Evolutionary conservation across 345 rosid genomes (phyloP), one percentile per base, ranked within the genome.

Genomic region (Viola odorata): DNA sequence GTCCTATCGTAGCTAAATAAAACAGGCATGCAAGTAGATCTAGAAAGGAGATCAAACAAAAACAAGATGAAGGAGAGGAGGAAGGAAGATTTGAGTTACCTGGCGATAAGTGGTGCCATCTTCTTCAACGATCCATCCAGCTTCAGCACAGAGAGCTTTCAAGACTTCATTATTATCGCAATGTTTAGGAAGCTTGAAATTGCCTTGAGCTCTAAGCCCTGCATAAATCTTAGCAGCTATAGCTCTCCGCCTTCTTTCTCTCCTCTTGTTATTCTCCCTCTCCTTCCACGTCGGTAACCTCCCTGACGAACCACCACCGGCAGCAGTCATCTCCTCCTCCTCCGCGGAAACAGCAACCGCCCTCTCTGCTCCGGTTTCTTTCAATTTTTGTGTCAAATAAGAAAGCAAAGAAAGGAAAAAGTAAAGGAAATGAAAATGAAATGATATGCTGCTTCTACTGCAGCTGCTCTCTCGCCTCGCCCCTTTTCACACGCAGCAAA

Each of bases 21-120:
- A 13, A 1, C 10, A 40, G 4, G 14, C 48, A 37, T 5, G 42
- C 55, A 38, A 13, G 57, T 54, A 69, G 65, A 68, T 64, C 73
- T 49, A 56, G 38, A 45, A 36, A 55, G 15, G 12, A 45, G n/a
- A 44, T 5, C 45, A 12, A 52, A 52, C 3, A 5, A 44, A 12
- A 23, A 23, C 32, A 23, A 23, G 32, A 23, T 23, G 32, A 2
- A 23, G 32, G 32, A 23, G 32, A 23, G 32, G 6, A 5, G 11
- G 50, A 57, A 13, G 32, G 17, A 4, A 15, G 3, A 12, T 23
- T 1, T 7, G 17, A 23, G 32, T 7, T 3, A 73, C 77, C 77
- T 73, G 62, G 72, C 77, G 77, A 50, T 67, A 73, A 39, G 72
- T 63, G 17, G 77, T 73, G 38, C 77, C 77, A 13, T 73, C 77